Conservation (phyloP, 2,329 filamentous ascomycete genomes). For the Phaeosphaeriaceae sp. region DNA sequence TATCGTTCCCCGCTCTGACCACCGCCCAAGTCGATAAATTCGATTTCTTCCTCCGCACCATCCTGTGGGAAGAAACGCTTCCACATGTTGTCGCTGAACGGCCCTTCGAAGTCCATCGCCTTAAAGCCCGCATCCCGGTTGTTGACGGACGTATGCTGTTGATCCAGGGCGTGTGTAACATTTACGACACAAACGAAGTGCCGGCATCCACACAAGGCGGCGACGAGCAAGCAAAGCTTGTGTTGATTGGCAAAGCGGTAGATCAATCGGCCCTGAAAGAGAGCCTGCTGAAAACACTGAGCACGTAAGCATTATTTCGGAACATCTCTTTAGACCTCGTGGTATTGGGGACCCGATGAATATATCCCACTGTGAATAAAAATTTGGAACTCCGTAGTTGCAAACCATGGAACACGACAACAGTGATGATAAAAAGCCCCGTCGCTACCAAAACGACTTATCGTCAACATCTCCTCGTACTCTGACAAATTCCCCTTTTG, state of each 20-base stretch:
- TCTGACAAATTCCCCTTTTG: no score
- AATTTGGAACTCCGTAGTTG: background rate
- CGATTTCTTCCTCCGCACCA: constrained; percentile 80
- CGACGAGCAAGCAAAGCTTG: constrained; percentile 32
- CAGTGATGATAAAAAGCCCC: no score
- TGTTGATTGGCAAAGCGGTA: constrained; percentile 41
- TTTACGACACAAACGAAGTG: constrained; percentile 85
- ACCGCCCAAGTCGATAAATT: constrained; percentile 65
- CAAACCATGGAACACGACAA: no score
- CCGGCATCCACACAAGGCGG: background rate
- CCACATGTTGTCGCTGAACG: constrained; percentile 46
- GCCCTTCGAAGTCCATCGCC: constrained; percentile 80
- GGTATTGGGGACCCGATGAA: no score
- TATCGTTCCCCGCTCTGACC: constrained; percentile 68
- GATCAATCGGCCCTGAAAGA: constrained; percentile 24
- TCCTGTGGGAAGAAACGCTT: constrained; percentile 81
- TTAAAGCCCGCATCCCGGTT: constrained; percentile 80
- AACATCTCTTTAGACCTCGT: no score
- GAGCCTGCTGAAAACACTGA: constrained; percentile 15
- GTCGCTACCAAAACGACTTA: no score
- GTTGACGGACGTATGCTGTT: constrained; percentile 71
- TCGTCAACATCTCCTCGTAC: no score
- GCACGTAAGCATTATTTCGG: background rate
- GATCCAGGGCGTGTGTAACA: constrained; percentile 88
- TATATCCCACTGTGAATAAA: background rate